Evolutionary conservation across 1,284 basidiomycete species (phyloP).

Genomic region (Mycosarcoma maydis): DNA sequence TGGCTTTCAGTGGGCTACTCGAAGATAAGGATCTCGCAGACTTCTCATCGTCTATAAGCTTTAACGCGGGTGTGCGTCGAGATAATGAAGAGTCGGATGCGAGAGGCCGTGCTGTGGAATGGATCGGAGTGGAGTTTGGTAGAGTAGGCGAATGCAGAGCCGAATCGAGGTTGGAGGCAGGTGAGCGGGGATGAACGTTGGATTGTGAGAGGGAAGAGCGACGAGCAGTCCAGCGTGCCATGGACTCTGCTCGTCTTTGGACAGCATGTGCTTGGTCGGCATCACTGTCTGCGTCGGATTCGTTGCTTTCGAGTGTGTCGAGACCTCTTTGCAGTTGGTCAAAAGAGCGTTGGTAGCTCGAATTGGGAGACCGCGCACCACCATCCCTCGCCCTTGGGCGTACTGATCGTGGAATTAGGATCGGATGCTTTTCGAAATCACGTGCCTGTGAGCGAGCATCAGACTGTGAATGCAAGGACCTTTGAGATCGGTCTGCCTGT

Average conservation of each 20-base stretch:
- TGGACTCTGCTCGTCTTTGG: slow-evolving; percentile 25
- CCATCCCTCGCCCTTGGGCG: not conserved
- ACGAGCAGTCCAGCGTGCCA: slow-evolving; percentile 39
- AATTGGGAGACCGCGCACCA: slow-evolving; percentile 8
- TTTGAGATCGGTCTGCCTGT: slow-evolving; percentile 6
- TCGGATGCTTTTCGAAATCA: slow-evolving; percentile 32
- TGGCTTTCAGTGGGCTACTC: slow-evolving; percentile 14
- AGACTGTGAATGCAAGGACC: slow-evolving; percentile 14
- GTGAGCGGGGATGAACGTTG: not conserved
- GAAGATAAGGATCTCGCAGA: not conserved
- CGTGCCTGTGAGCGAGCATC: slow-evolving; percentile 26
- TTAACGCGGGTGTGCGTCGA: slow-evolving; percentile 5
- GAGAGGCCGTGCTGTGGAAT: slow-evolving; percentile 3
- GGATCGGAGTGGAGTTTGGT: slow-evolving; percentile 1
- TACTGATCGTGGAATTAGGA: slow-evolving; percentile 21
- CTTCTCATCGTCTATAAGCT: slow-evolving; percentile 2
- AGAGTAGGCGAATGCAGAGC: not conserved
- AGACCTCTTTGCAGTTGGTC: slow-evolving; percentile 32
- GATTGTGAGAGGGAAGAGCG: slow-evolving; percentile 6
- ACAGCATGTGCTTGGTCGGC: slow-evolving; percentile 16
- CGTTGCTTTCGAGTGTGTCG: slow-evolving; percentile 18
- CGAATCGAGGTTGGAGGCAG: not conserved
- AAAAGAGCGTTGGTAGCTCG: slow-evolving; percentile 27
- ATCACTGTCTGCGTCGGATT: slow-evolving; percentile 33
- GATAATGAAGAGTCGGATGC: slow-evolving; percentile 9